A percentile compares a stretch with the other conserved stretches of the same genome.
Conservation (phyloP, 331 rosid species). For the Ulmus americana region DNA sequence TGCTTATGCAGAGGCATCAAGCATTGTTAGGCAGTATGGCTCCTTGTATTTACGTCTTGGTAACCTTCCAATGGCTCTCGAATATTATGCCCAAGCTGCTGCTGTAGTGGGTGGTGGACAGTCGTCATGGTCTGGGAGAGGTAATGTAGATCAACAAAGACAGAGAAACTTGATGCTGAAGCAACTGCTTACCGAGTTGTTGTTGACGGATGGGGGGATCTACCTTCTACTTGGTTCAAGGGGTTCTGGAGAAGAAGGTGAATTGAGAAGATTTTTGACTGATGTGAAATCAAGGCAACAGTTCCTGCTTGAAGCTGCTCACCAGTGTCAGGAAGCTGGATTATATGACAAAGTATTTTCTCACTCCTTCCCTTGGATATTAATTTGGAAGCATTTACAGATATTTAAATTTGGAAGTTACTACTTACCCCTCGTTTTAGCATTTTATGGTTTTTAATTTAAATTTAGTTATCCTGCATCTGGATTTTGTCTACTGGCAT, state of each 20-base stretch:
- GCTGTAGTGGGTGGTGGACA: slow-evolving; percentile 94
- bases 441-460: neutral
- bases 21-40: slow-evolving; percentile 80
- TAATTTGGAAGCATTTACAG: neutral
- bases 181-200: slow-evolving; percentile 82
- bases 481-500: neutral
- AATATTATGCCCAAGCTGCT: slow-evolving; percentile 94
- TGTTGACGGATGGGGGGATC: slow-evolving; percentile 79
- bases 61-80: slow-evolving; percentile 64
- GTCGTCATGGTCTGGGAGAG: slow-evolving; percentile 83
- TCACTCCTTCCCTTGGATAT: slow-evolving; percentile 3
- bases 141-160: slow-evolving; percentile 79
- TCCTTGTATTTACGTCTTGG: slow-evolving; percentile 71
- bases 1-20: slow-evolving; percentile 82
- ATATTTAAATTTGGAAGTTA: neutral
- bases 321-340: slow-evolving; percentile 91
- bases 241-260: slow-evolving; percentile 95
- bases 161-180: slow-evolving; percentile 91
- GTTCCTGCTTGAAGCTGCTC: slow-evolving; percentile 84
- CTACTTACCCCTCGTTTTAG: neutral
- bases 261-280: slow-evolving; percentile 66
- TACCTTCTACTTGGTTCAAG: slow-evolving; percentile 87
- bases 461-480: neutral
- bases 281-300: slow-evolving; percentile 74
- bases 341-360: slow-evolving; percentile 68